phyloP scores from a whole-genome alignment of 768 basidiomycete genomes.

The Boletellus ananas region DNA sequence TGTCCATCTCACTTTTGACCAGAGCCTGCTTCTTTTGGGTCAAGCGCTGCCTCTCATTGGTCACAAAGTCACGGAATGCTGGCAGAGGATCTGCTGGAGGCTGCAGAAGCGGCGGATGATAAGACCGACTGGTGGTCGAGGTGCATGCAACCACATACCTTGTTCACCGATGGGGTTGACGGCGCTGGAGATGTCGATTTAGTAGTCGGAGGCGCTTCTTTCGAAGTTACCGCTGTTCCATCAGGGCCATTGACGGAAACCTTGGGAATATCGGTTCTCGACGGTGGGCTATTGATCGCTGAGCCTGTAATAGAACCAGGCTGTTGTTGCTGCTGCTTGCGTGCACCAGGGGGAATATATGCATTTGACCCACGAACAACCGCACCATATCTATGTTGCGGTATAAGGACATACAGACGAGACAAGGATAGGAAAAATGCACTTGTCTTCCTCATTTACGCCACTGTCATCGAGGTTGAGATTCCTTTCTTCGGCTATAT shows the following conservation, averaged over 20 bases:
- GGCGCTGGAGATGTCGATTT: conserved; percentile 67
- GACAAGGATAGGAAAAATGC: conserved; percentile 25
- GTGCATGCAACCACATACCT: conserved; percentile 39
- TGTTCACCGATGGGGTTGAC: conserved; percentile 40
- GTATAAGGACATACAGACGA: conserved; percentile 21
- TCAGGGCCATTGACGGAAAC: conserved; percentile 79
- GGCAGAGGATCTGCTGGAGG: conserved; percentile 72
- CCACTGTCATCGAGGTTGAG: conserved; percentile 63
- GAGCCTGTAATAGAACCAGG: conserved; percentile 23
- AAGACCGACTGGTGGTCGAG: background rate
- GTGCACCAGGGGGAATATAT: conserved; percentile 91
- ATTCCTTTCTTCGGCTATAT: conserved; percentile 86
- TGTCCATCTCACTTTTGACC: conserved; percentile 91
- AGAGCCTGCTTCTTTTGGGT: conserved; percentile 88
- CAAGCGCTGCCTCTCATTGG: conserved; percentile 83
- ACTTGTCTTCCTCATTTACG: conserved; percentile 96
- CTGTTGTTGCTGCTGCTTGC: conserved; percentile 46
- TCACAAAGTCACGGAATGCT: conserved; percentile 91
- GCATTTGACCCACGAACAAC: conserved; percentile 86
- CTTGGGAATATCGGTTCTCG: conserved; percentile 57
- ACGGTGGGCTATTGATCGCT: conserved; percentile 24
- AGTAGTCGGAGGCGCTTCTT: conserved; percentile 44
- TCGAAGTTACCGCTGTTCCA: conserved; percentile 45
- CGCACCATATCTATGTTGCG: conserved; percentile 71
- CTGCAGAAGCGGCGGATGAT: conserved; percentile 31